Conservation (phyloP, 192 early-diverging fungal genomes). For the Geranomyces variabilis region DNA sequence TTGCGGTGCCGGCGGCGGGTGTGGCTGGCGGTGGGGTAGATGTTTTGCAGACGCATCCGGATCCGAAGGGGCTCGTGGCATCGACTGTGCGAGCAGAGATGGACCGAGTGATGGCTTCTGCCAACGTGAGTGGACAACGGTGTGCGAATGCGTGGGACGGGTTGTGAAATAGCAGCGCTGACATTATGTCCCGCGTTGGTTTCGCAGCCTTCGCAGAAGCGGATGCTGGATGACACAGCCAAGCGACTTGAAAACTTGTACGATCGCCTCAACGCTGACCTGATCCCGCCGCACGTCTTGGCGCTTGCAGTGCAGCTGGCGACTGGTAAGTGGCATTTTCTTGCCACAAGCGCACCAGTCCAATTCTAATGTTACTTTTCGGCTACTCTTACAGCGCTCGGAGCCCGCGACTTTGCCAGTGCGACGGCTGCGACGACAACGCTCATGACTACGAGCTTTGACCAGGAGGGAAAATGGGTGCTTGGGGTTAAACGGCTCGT, state of each 20-base stretch:
- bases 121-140: conserved; percentile 29
- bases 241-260: conserved; percentile 50
- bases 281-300: conserved; percentile 32
- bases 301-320: conserved; percentile 27
- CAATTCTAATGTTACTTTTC: background rate
- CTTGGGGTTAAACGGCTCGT: conserved; percentile 52
- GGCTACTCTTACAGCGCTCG: conserved; percentile 28
- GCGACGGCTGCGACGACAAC: conserved; percentile 14
- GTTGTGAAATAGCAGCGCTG: no score
- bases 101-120: conserved; percentile 36
- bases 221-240: conserved; percentile 53
- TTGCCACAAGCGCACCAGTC: background rate
- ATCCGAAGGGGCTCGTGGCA: conserved; percentile 35
- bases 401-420: conserved; percentile 38
- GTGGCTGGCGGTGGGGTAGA: conserved; percentile 18
- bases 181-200: background rate
- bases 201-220: conserved; percentile 11
- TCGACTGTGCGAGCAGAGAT: conserved; percentile 36
- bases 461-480: conserved; percentile 53
- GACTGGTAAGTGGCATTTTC: conserved; percentile 4
- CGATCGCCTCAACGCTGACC: conserved; percentile 39
- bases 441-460: conserved; percentile 45
- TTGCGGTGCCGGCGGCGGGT: background rate
- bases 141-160: background rate
- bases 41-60: conserved; percentile 34